These are phyloP conservation scores for Aspergillus sp. DNA, from an alignment of 2,329 filamentous ascomycete species.

Conservation along the genomic window DNA sequence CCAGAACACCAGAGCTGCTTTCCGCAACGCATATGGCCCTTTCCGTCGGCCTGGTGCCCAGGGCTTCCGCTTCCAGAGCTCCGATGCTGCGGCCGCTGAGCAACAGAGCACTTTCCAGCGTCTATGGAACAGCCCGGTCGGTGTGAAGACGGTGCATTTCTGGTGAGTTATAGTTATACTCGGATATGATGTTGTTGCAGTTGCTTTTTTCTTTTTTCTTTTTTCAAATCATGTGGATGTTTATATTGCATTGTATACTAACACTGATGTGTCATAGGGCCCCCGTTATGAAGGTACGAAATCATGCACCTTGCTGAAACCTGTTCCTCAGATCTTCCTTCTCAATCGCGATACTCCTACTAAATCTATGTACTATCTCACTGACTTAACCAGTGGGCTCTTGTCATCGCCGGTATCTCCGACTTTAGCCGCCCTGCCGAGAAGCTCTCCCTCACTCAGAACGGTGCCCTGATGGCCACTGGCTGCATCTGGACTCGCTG, in stretches of 20 bases:
- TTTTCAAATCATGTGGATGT: not conserved
- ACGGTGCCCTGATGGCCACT: conserved; percentile 83
- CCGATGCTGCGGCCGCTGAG: conserved; percentile 53
- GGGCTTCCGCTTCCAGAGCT: conserved; percentile 70
- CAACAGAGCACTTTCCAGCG: conserved; percentile 64
- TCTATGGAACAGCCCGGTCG: conserved; percentile 80
- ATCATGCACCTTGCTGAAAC: not conserved
- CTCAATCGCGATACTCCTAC: not conserved
- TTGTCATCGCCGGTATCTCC: conserved; percentile 88
- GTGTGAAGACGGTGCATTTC: conserved; percentile 94
- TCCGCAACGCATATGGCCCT: conserved; percentile 57
- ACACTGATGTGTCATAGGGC: conserved; percentile 60
- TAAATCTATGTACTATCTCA: conserved; percentile 9
- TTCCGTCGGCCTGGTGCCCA: conserved; percentile 54
- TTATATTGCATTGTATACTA: conserved; percentile 10
- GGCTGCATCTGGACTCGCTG: conserved; percentile 97
- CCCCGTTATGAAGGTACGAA: conserved; percentile 79
- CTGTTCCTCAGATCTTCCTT: not conserved
- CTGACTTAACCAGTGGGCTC: conserved; percentile 66
- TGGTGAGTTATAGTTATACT: conserved; percentile 59
- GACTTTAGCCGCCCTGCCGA: conserved; percentile 90
- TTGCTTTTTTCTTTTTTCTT: not conserved
- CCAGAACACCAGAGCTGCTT: conserved; percentile 52
- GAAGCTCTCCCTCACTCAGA: conserved; percentile 91
- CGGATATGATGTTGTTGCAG: not conserved